Evolutionary conservation across 2,329 filamentous ascomycete genomes (phyloP), one percentile per base, ranked within the genome.

Genomic region (Aspergillus transmontanensis): DNA sequence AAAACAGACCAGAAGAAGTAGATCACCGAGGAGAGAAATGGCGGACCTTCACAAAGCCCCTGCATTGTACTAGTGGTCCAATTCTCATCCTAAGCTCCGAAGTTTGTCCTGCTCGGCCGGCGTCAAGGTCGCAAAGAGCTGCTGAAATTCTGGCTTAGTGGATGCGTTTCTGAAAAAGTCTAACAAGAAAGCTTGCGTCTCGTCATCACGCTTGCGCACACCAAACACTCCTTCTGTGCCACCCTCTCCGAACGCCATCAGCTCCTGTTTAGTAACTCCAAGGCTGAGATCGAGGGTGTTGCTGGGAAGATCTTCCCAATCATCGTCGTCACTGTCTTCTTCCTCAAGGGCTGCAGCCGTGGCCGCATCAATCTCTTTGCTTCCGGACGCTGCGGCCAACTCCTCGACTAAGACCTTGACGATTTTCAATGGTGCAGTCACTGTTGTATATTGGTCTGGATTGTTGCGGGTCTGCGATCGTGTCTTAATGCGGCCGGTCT

Each of bases 371-470:
- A 78, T 76, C 54, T 79, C 77, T 51, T 76, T 75, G 64, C 69
- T 78, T 14, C 92, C 92, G 5, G 91, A 89, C 1, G 93, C 92
- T 0, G 92, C 93, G 6, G 91, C 84, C 3, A 99, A 87, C 80
- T 99, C 95, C 74, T 97, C 93, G 54, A 98, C 90, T 10, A 99
- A 87, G 4, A 98, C 90, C 82, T 99, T 99, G 79, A 98, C 82
- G 64, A 99, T 97, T 82, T 99, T 99, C 73, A 99, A 85, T 1
- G 92, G 89, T 0, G 94, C 94, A 0, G 94, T 88, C 63, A 99
- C 88, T 64, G 91, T 87, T 6, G 93, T 97, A 81, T 90, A 98
- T 75, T 90, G 89, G 75, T 97, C 94, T 19, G 95, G 95, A 75
- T 94, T 94, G 75, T 90, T 87, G 79, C 91, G 93, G 16, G 95